phyloP scores from a whole-genome alignment of 75 land plant genomes.

The Sequoiadendron giganteum region DNA sequence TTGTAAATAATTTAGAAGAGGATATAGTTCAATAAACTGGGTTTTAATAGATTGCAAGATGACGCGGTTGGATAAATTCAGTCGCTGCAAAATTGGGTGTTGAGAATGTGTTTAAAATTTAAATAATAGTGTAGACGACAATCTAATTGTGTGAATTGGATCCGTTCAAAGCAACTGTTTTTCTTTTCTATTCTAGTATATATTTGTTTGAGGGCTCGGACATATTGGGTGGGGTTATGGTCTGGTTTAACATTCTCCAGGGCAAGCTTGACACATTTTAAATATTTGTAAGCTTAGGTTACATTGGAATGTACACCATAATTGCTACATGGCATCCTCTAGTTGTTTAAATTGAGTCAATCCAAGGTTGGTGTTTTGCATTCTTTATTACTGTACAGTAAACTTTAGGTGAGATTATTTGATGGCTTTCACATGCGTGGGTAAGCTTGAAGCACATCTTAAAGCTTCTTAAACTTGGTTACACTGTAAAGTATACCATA shows the following conservation, averaged over 20 bases:
- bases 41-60: not conserved
- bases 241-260: not conserved
- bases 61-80: not conserved
- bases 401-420: not conserved
- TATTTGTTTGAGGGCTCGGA: not conserved
- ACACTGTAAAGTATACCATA: not conserved
- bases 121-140: not conserved
- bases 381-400: no score
- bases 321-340: no score
- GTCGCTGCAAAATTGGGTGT: not conserved
- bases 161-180: not conserved
- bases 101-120: not conserved
- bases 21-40: not conserved
- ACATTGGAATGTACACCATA: no score
- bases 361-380: not conserved
- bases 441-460: not conserved
- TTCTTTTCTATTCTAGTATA: no score
- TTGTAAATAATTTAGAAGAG: no score
- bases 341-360: not conserved
- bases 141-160: not conserved
- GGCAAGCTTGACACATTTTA: not conserved
- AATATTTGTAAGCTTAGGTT: not conserved
- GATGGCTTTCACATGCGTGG: not conserved
- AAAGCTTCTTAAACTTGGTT: not conserved
- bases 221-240: not conserved